Evolutionary conservation across 176 grass and related monocot species (phyloP).

Genomic region (Triticum urartu): DNA sequence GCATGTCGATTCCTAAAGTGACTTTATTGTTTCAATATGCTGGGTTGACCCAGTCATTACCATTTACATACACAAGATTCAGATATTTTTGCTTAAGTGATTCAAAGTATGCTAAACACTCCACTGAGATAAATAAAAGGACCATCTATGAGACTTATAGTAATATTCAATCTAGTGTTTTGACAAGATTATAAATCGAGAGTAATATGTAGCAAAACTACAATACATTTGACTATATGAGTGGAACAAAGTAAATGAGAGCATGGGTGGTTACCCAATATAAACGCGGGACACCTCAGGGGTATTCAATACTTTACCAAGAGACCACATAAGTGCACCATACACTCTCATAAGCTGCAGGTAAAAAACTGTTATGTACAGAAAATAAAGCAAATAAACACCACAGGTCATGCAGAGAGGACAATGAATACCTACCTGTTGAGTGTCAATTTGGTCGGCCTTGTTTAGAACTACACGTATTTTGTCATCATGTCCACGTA

Average conservation of each 20-base stretch:
- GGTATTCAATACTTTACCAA: constrained; percentile 98
- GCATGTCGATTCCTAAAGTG: constrained; percentile 8
- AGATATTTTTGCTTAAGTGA: neutral
- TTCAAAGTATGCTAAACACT: neutral
- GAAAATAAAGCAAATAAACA: constrained; percentile 25
- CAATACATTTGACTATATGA: neutral
- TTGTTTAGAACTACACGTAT: constrained; percentile 94
- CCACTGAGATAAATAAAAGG: neutral
- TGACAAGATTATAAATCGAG: neutral
- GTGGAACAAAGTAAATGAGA: constrained; percentile 19
- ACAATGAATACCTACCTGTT: constrained; percentile 53
- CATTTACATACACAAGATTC: constrained; percentile 20
- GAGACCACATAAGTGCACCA: constrained; percentile 98
- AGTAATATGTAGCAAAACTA: neutral
- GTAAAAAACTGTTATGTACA: neutral
- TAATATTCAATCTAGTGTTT: constrained; percentile 25
- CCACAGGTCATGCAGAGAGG: constrained; percentile 1
- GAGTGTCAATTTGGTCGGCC: constrained; percentile 91
- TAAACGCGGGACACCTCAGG: constrained; percentile 94
- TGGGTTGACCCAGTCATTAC: neutral
- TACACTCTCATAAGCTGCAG: constrained; percentile 98
- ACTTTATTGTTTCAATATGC: neutral
- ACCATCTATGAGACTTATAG: neutral
- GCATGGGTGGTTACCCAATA: constrained; percentile 69
- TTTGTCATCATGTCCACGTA: constrained; percentile 93